phyloP scores from a whole-genome alignment of 495 filamentous ascomycete genomes.

The Aspergillus funiculosus region DNA sequence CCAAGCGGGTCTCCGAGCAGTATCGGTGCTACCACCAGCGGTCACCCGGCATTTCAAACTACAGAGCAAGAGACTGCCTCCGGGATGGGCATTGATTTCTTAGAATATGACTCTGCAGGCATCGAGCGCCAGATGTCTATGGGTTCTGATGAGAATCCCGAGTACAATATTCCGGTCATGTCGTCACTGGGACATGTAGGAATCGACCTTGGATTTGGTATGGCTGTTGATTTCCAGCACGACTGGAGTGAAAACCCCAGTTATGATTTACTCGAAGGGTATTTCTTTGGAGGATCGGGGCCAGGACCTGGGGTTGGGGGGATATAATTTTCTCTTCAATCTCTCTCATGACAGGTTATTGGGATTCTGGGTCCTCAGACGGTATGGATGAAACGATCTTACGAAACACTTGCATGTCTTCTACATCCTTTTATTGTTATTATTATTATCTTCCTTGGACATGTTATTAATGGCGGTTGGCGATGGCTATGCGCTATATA shows the following conservation, averaged over 20 bases:
- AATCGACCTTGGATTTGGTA: slow-evolving; percentile 69
- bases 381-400: slow-evolving; percentile 5
- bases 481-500: too few species aligned
- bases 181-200: slow-evolving; percentile 35
- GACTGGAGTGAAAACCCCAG: slow-evolving; percentile 74
- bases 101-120: slow-evolving; percentile 33
- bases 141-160: slow-evolving; percentile 28
- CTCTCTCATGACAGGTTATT: background rate
- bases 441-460: background rate
- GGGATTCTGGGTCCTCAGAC: background rate
- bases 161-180: slow-evolving; percentile 27
- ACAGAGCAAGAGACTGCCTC: slow-evolving; percentile 27
- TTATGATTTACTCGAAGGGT: slow-evolving; percentile 84
- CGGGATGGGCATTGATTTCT: slow-evolving; percentile 35
- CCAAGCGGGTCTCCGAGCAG: slow-evolving; percentile 36
- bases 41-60: slow-evolving; percentile 19
- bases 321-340: slow-evolving; percentile 4
- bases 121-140: slow-evolving; percentile 24
- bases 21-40: slow-evolving; percentile 19
- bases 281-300: slow-evolving; percentile 65
- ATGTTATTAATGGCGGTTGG: too few species aligned
- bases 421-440: slow-evolving; percentile 4
- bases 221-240: slow-evolving; percentile 67
- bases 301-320: slow-evolving; percentile 8
- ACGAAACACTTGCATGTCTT: background rate